phyloP scores from a whole-genome alignment of 169 alveolate genomes.

The Eimeria falciformis region DNA sequence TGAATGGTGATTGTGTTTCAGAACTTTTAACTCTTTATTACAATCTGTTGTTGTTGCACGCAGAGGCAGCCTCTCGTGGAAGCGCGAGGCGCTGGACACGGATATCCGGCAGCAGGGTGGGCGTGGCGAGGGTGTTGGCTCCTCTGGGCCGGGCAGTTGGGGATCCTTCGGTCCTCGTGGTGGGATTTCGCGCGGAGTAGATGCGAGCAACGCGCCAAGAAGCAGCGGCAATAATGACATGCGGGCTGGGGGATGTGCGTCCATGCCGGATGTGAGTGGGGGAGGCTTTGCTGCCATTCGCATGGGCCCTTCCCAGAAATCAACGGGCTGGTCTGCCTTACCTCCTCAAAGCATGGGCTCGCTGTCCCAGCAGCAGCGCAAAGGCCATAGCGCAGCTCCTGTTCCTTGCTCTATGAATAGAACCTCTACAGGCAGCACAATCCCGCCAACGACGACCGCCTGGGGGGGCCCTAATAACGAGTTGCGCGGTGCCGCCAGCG shows the following conservation, averaged over 20 bases:
- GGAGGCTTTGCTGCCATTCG: constrained; percentile 28
- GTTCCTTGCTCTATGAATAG: no score
- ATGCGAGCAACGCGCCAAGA: no score
- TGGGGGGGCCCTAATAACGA: no score
- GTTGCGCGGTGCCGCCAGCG: no score
- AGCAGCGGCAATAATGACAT: constrained; percentile 1
- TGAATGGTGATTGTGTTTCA: not conserved
- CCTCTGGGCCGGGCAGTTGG: no score
- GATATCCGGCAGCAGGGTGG: constrained; percentile 33
- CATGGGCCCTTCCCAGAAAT: not conserved
- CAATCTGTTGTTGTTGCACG: not conserved
- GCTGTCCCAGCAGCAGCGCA: constrained; percentile 52
- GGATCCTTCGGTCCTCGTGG: no score
- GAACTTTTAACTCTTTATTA: no score
- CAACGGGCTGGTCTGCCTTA: not conserved
- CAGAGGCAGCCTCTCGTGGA: constrained; percentile 53
- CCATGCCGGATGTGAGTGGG: not conserved
- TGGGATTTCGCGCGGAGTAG: no score
- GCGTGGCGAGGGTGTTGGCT: not conserved
- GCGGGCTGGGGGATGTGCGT: constrained; percentile 25
- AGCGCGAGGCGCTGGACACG: constrained; percentile 17
- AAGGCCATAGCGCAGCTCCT: constrained; percentile 26
- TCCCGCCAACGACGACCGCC: no score
- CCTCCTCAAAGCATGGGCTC: not conserved
- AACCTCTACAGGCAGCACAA: no score